Base-by-base conservation (phyloP, 2,329 filamentous ascomycete species). In the Bimuria novae-zelandiae region DNA sequence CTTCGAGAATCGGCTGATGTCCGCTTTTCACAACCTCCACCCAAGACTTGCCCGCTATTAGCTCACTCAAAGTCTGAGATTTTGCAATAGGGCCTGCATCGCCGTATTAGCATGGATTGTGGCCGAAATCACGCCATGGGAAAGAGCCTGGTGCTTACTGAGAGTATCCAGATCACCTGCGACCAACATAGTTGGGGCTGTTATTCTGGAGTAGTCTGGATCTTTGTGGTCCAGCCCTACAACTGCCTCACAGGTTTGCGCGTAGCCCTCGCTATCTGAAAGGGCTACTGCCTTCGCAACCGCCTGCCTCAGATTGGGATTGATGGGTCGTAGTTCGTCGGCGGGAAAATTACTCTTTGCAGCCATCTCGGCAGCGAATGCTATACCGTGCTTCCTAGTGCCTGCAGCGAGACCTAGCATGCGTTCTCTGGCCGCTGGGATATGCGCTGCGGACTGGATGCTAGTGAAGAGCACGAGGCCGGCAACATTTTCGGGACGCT, bases 161-260 rank as follows among this genome's bases (percentile, higher is more conserved):
- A 51, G 39, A 29, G 45, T 17, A 25, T 51, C 49, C 2, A 29
- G 19, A 25, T 51, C 49, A 6, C 49, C 49, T 10, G 49, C 40
- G 11, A 51, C 25, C 7, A 57, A 51, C 1, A 57, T 36, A 7
- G 25, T 4, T 7, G 52, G 49, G 10, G 48, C 46, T 3, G 7
- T 32, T 25, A 57, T 52, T 16, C 11, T 46, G 3, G 45, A 19
- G 22, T 57, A 57, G 1, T 29, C 23, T 2, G 52, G 55, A 4
- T 55, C 55, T 14, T 45, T 48, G 19, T 57, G 55, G 11, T 52
- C 42, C 19, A 23, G 16, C 17, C 23, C 30, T 0, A 48, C 55
- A 27, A 57, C 33, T 22, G 55, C 55, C 37, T 55, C 55, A 16
- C 52, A 57, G 5, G 52, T 57, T 19, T 45, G 40, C 19, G 55